Conservation (phyloP, 257 asterid species). For the Capsicum pubescens region DNA sequence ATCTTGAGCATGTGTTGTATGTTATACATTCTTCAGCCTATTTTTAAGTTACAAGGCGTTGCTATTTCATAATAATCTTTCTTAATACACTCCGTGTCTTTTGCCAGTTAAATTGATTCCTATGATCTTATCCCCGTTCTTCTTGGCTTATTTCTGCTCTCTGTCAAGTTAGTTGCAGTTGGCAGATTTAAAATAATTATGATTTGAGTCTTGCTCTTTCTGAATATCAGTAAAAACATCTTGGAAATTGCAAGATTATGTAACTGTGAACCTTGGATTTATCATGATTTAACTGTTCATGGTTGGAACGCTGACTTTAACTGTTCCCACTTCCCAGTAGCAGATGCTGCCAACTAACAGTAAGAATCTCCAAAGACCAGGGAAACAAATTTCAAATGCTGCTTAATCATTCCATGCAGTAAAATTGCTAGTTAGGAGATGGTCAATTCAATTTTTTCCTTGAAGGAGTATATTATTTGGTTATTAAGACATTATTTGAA, state of each 20-base stretch:
- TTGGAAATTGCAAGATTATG: neutral
- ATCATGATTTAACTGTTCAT: neutral
- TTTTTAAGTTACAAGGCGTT: neutral
- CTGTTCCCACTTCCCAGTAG: neutral
- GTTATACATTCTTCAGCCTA: neutral
- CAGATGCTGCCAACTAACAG: neutral
- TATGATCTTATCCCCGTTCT: neutral
- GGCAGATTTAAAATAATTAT: neutral
- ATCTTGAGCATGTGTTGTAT: neutral
- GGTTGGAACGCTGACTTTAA: neutral
- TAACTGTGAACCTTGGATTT: neutral
- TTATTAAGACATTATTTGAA: too few species aligned
- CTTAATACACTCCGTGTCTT: neutral
- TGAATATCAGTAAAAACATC: neutral
- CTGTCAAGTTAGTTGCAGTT: slow-evolving; percentile 1
- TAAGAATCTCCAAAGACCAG: neutral
- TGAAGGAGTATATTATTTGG: too few species aligned
- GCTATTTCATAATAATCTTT: neutral
- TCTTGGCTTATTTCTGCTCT: neutral
- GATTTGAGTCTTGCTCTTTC: neutral
- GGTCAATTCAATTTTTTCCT: neutral
- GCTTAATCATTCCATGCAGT: neutral
- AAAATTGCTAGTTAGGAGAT: neutral
- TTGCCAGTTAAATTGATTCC: neutral
- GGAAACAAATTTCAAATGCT: neutral